A percentile compares a stretch with the other conserved stretches of the same genome.
Conservation (phyloP, 176 grass and related monocot species). For the Hsuehochloa calcarea region DNA sequence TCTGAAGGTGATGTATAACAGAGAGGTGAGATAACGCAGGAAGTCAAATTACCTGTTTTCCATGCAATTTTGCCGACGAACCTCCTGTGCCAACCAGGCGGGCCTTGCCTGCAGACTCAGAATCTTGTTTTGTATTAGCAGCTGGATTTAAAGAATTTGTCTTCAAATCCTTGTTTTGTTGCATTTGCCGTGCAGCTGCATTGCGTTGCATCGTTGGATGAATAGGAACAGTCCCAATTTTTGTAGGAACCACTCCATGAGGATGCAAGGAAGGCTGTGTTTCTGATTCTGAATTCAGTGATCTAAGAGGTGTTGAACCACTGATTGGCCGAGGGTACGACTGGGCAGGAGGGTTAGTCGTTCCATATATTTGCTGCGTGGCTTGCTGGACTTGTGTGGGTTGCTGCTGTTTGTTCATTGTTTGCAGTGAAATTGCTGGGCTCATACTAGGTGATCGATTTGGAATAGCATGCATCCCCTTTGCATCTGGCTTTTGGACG, state of each 20-base stretch:
- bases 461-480: constrained; percentile 28
- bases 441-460: constrained; percentile 42
- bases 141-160: constrained; percentile 17
- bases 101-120: constrained; percentile 32
- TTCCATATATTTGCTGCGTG: constrained; percentile 46
- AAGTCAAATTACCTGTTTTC: constrained; percentile 42
- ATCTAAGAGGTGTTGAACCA: constrained; percentile 40
- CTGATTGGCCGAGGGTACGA: constrained; percentile 41
- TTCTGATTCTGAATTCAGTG: constrained; percentile 25
- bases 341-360: constrained; percentile 33
- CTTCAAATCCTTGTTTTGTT: constrained; percentile 52
- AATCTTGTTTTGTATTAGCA: constrained; percentile 41
- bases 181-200: constrained; percentile 33
- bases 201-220: constrained; percentile 33
- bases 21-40: constrained; percentile 4
- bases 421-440: constrained; percentile 35
- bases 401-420: constrained; percentile 44
- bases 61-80: constrained; percentile 40
- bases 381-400: constrained; percentile 41
- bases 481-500: constrained; percentile 37
- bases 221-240: constrained; percentile 17
- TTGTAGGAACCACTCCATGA: constrained; percentile 43
- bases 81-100: constrained; percentile 27
- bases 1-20: background rate
- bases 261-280: constrained; percentile 35